phyloP scores from a whole-genome alignment of 2,329 filamentous ascomycete species.

The Ophiobolus disseminans region DNA sequence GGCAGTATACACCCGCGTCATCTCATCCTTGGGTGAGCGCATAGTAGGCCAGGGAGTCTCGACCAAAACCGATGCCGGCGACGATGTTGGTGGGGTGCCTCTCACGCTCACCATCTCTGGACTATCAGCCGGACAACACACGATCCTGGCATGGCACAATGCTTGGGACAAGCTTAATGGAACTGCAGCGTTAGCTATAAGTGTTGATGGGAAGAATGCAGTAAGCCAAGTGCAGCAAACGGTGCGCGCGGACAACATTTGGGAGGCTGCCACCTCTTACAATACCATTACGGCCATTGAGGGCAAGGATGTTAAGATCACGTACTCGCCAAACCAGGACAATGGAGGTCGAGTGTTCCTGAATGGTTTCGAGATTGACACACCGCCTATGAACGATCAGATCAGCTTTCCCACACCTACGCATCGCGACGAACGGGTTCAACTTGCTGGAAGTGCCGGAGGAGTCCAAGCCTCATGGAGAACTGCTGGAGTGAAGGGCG shows the following conservation, averaged over 20 bases:
- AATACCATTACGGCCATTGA: constrained; percentile 27
- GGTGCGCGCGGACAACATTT: constrained; percentile 41
- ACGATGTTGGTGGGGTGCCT: constrained; percentile 14
- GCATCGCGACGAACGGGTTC: constrained; percentile 40
- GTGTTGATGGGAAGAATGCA: constrained; percentile 27
- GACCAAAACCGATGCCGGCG: constrained; percentile 26
- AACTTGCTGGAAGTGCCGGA: constrained; percentile 21
- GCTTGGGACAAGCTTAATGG: constrained; percentile 35
- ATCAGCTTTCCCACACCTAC: constrained; percentile 37
- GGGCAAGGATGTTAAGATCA: constrained; percentile 31
- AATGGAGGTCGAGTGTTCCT: constrained; percentile 32
- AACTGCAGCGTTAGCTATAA: constrained; percentile 30
- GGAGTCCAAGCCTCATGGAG: constrained; percentile 31
- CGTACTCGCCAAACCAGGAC: constrained; percentile 13
- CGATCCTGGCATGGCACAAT: constrained; percentile 41
- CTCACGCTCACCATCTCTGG: constrained; percentile 37
- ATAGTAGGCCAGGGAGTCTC: constrained; percentile 38
- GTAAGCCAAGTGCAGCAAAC: constrained; percentile 22
- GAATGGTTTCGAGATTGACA: constrained; percentile 45
- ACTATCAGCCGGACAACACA: constrained; percentile 35
- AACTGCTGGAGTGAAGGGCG: constrained; percentile 15
- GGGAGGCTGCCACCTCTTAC: constrained; percentile 39
- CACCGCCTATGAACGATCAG: constrained; percentile 24
- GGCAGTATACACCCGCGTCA: constrained; percentile 28
- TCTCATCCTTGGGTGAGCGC: constrained; percentile 38